Base-by-base conservation (phyloP, 176 grass and related monocot genomes). In the Olyra latifolia region DNA sequence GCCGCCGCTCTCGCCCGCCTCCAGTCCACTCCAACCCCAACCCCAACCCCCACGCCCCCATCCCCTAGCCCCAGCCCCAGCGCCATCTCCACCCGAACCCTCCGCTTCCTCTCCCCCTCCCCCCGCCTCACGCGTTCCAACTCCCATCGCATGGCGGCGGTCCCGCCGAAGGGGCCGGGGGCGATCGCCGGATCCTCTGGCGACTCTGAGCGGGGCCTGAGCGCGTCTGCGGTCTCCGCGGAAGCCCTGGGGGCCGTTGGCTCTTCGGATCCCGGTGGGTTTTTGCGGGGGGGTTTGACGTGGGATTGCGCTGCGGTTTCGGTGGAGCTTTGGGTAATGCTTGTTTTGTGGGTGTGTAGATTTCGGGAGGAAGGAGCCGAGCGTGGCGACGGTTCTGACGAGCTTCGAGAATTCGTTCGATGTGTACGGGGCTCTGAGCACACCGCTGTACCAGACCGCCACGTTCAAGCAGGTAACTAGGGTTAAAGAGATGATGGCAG, bases 391-490 rank as follows among this genome's bases (percentile, higher is more conserved):
- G 41, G 78, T 94, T 42, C 88, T 98, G 73, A 93, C 88, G 52
- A 89, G 78, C 46, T 95, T 93, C 46, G 90, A 92, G 20, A 98
- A 98, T 48, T 91, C 92, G 42, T 98, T 98, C 57, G 96, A 98
- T 66, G 70, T 47, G 28, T 98, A 93, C 47, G 96, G 81, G 56
- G 84, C 96, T 70, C 32, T 91, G 78, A 98, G 96, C 62, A 98
- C 96, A 52, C 96, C 96, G 35, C 82, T 98, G 77, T 98, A 98
- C 88, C 96, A 98, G 89, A 95, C 96, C 0, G 93, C 96, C 75
- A 98, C 95, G 17, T 98, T 98, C 78, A 94, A 92, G 84, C 95
- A 98, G 95, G 95, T 97, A 85, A 61, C 12, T 79, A 19, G 53
- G 25, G 12, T 40, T 67, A 32, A 25, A 15, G 20, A 69, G 9